These are phyloP conservation scores for Fallopia convolvulus DNA, from an alignment of 148 eudicot species.

Conservation along the genomic window DNA sequence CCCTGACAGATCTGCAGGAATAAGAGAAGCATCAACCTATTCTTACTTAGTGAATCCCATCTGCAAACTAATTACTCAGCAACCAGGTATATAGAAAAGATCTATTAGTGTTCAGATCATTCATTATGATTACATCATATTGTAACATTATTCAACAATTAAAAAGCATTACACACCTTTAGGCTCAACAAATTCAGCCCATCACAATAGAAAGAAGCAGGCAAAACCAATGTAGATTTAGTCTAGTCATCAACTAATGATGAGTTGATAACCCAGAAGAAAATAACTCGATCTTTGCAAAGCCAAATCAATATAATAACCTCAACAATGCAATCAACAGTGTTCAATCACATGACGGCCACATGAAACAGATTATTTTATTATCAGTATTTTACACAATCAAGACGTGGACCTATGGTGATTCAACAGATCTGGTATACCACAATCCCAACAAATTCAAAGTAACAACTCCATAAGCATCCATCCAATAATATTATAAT, in stretches of 20 bases:
- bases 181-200: neutral
- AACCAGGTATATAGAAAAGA: neutral
- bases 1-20: neutral
- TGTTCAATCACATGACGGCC: constrained; percentile 16
- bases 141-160: neutral
- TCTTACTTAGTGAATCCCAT: neutral
- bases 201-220: neutral
- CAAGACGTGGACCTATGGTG: constrained; percentile 10
- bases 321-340: neutral
- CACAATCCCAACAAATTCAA: constrained; percentile 31
- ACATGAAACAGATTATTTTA: constrained; percentile 8
- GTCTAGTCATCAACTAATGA: neutral
- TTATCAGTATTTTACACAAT: constrained; percentile 2
- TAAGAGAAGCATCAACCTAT: neutral
- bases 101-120: neutral
- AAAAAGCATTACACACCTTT: neutral
- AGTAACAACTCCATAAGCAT: constrained; percentile 6
- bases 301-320: neutral
- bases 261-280: neutral
- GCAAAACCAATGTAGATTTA: neutral
- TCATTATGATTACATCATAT: neutral
- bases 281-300: neutral
- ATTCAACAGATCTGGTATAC: constrained; percentile 41
- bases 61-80: neutral
- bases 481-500: constrained; percentile 1